Evolutionary conservation across 1,284 basidiomycete species (phyloP).

Genomic region (Leccinum pallidistipes): DNA sequence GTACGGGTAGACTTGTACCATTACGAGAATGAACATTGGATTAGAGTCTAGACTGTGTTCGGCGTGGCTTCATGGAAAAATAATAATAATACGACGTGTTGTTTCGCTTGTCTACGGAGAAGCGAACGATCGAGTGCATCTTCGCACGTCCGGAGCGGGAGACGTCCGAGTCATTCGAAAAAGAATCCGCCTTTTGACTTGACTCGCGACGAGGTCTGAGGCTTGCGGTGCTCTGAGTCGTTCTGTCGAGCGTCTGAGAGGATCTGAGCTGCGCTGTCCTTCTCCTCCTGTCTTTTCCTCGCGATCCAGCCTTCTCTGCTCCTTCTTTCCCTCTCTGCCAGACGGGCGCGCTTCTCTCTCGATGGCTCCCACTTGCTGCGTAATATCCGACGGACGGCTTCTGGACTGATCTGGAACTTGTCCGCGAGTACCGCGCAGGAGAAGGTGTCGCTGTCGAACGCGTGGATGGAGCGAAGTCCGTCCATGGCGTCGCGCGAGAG

Average conservation of each 20-base stretch:
- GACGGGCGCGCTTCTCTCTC: constrained; percentile 51
- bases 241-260: constrained; percentile 23
- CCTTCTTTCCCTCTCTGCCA: constrained; percentile 61
- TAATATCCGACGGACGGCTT: constrained; percentile 84
- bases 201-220: constrained; percentile 23
- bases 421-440: constrained; percentile 71
- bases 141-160: not conserved
- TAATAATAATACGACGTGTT: constrained; percentile 9
- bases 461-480: constrained; percentile 73
- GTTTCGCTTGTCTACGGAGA: constrained; percentile 4
- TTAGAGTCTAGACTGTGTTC: constrained; percentile 8
- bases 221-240: constrained; percentile 19
- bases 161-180: constrained; percentile 41
- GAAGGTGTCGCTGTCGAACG: constrained; percentile 68
- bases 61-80: not conserved
- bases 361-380: constrained; percentile 78
- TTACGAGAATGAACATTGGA: constrained; percentile 14
- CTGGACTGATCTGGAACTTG: constrained; percentile 82
- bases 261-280: constrained; percentile 31
- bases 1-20: constrained; percentile 1
- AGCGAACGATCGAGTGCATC: not conserved
- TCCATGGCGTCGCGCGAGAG: constrained; percentile 92
- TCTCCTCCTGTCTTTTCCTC: constrained; percentile 46
- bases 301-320: constrained; percentile 44
- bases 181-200: constrained; percentile 40